Conservation (phyloP, 345 rosid genomes). For the Melastoma malabathricum region DNA sequence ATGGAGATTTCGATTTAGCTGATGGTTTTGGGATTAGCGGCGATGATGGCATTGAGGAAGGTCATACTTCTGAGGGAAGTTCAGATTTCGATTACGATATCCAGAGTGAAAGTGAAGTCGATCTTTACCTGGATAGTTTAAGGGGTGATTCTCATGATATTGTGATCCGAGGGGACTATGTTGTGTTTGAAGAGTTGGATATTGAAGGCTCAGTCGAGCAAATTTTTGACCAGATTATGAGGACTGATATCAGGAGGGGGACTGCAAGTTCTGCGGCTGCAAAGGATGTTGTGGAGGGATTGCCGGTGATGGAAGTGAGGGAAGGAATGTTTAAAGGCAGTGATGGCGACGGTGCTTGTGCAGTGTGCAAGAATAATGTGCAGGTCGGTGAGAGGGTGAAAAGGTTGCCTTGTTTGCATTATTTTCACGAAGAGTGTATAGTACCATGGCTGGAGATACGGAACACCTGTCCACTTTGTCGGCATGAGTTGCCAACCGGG, state of each 20-base stretch:
- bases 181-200: too few relatives aligned
- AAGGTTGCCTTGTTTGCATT: conserved; percentile 3
- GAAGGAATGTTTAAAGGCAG: not conserved
- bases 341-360: not conserved
- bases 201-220: too few relatives aligned
- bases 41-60: too few relatives aligned
- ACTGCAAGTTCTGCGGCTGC: not conserved
- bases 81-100: too few relatives aligned
- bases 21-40: too few relatives aligned
- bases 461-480: conserved; percentile 14
- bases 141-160: too few relatives aligned
- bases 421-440: conserved; percentile 4
- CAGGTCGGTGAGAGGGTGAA: not conserved
- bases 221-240: conserved; percentile 1
- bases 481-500: conserved; percentile 13
- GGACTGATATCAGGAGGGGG: not conserved
- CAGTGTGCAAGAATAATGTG: conserved; percentile 4
- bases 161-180: too few relatives aligned
- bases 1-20: too few relatives aligned
- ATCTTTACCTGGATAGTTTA: too few relatives aligned
- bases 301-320: not conserved
- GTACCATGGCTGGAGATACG: conserved; percentile 3
- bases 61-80: too few relatives aligned
- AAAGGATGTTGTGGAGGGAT: not conserved
- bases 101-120: too few relatives aligned